phyloP scores from a whole-genome alignment of 2,329 filamentous ascomycete species.

The Fusarium sp. region DNA sequence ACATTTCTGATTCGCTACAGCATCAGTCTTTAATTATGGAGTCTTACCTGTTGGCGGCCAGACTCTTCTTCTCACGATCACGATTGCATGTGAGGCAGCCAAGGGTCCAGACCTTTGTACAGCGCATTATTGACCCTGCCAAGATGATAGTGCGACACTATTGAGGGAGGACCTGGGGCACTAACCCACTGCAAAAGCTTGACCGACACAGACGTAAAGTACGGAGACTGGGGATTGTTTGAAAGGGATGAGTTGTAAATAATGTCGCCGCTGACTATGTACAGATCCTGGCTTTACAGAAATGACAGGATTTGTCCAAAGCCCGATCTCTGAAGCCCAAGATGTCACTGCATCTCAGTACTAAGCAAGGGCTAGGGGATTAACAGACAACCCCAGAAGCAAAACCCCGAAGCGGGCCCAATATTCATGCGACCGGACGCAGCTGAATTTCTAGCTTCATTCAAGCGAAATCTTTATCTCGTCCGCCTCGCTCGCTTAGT shows the following conservation, averaged over 20 bases:
- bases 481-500: not conserved
- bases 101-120: conserved; percentile 9
- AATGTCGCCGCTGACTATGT: no score
- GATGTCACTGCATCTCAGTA: not conserved
- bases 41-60: not conserved
- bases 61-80: not conserved
- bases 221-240: not conserved
- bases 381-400: not conserved
- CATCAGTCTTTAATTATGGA: not conserved
- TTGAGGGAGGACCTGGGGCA: not conserved
- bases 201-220: not conserved
- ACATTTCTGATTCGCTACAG: not conserved
- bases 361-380: no score
- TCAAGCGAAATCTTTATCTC: not conserved
- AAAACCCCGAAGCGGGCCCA: not conserved
- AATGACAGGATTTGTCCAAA: not conserved
- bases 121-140: conserved; percentile 4
- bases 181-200: not conserved
- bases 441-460: conserved; percentile 7
- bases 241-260: not conserved
- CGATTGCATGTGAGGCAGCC: conserved; percentile 6
- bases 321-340: not conserved
- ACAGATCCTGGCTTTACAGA: not conserved
- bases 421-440: conserved; percentile 10
- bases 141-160: conserved; percentile 20